phyloP scores from a whole-genome alignment of 768 basidiomycete species.

The Lentinus brumalis region DNA sequence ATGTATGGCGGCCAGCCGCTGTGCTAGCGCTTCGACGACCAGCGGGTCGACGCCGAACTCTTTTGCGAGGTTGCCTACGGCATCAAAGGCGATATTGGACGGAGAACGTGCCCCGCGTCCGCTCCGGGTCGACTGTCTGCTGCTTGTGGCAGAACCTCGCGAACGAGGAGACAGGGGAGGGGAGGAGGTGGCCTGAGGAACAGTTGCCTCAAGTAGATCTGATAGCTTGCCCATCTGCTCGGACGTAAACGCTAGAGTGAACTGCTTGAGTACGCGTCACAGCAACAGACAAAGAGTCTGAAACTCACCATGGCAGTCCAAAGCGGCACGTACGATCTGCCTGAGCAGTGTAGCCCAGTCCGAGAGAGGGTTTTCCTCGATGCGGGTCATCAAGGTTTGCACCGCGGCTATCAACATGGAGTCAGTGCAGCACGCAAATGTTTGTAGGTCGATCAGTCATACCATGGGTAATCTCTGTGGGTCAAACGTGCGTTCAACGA shows the following conservation, averaged over 20 bases:
- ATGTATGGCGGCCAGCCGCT: constrained; percentile 46
- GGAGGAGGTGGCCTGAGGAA: constrained; percentile 27
- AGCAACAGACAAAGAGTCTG: neutral
- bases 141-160: constrained; percentile 15
- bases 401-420: constrained; percentile 43
- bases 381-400: constrained; percentile 57
- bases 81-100: constrained; percentile 21
- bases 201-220: constrained; percentile 42
- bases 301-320: constrained; percentile 59
- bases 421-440: neutral
- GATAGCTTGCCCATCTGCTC: constrained; percentile 56
- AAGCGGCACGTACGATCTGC: constrained; percentile 45
- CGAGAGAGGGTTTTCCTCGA: constrained; percentile 36
- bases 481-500: neutral
- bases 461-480: constrained; percentile 41
- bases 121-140: constrained; percentile 7
- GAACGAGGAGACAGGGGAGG: constrained; percentile 18
- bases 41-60: constrained; percentile 77
- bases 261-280: constrained; percentile 1
- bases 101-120: constrained; percentile 3
- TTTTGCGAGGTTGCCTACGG: constrained; percentile 58
- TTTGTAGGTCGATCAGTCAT: neutral
- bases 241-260: constrained; percentile 56
- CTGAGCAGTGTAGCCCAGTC: constrained; percentile 47
- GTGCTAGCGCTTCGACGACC: constrained; percentile 66